These are phyloP conservation scores for Aspergillus bombycis DNA, from an alignment of 2,329 filamentous ascomycete genomes.

Conservation along the genomic window DNA sequence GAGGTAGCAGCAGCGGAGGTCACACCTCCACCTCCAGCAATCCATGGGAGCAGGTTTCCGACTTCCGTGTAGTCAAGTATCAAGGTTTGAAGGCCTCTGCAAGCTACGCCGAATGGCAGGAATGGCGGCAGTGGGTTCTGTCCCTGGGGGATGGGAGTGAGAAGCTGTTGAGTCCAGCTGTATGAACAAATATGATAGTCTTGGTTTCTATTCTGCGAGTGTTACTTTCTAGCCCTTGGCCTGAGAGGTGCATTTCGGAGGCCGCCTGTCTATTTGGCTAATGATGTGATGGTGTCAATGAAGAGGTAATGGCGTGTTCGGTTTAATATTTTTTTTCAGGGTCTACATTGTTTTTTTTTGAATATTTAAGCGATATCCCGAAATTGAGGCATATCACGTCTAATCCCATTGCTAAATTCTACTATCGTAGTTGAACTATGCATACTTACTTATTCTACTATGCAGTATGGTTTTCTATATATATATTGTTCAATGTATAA, in stretches of 20 bases:
- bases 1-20: slow-evolving; percentile 42
- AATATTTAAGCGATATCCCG: background rate
- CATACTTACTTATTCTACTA: background rate
- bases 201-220: background rate
- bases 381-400: background rate
- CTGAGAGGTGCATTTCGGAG: background rate
- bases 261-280: background rate
- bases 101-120: slow-evolving; percentile 73
- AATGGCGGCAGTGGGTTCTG: slow-evolving; percentile 74
- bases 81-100: slow-evolving; percentile 79
- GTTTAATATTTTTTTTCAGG: background rate
- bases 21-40: slow-evolving; percentile 22
- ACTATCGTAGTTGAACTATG: background rate
- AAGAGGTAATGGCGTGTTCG: slow-evolving; percentile 3
- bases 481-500: background rate
- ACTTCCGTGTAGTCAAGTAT: slow-evolving; percentile 79
- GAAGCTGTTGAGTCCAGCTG: slow-evolving; percentile 21
- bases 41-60: slow-evolving; percentile 73
- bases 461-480: background rate
- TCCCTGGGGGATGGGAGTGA: slow-evolving; percentile 34
- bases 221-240: background rate
- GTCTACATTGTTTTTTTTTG: background rate
- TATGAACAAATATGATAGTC: background rate
- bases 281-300: slow-evolving; percentile 4
- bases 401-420: background rate